Percentiles rank a stretch among this genome's conserved stretches.
These are phyloP conservation scores for Ophiognomonia clavigignenti-juglandacearum DNA, from an alignment of 2,329 filamentous ascomycete species.

Conservation along the genomic window DNA sequence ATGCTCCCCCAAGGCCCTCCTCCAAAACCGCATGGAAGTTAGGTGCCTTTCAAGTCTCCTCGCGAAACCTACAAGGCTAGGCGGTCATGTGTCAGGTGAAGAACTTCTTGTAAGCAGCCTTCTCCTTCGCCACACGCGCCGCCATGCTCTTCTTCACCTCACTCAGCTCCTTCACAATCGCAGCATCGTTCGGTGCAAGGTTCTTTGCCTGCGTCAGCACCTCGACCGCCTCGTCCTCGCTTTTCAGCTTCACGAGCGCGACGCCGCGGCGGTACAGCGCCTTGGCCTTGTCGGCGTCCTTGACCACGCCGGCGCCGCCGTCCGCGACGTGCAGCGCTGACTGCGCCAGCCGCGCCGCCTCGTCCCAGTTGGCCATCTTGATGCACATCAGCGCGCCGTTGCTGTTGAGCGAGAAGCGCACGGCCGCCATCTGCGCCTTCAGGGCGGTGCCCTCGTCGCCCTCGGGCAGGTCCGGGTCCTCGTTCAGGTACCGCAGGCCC, in stretches of 20 bases:
- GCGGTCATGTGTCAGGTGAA: conserved; percentile 49
- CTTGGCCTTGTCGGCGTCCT: conserved; percentile 80
- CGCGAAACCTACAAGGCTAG: no score
- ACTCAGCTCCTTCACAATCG: conserved; percentile 68
- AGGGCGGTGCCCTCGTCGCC: conserved; percentile 48
- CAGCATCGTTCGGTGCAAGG: conserved; percentile 70
- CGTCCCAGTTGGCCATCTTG: conserved; percentile 70
- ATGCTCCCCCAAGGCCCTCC: neutral
- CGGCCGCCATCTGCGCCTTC: conserved; percentile 60
- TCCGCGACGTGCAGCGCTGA: conserved; percentile 66
- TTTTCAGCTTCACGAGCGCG: conserved; percentile 71
- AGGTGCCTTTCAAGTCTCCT: no score
- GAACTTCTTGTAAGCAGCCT: conserved; percentile 88
- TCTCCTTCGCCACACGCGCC: conserved; percentile 78
- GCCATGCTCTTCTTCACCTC: conserved; percentile 72
- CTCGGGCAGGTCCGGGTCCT: conserved; percentile 67
- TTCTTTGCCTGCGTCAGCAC: conserved; percentile 72
- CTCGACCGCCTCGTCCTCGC: conserved; percentile 74
- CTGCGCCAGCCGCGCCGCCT: conserved; percentile 65
- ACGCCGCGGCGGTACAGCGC: conserved; percentile 78
- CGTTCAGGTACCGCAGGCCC: conserved; percentile 81
- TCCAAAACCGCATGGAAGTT: no score
- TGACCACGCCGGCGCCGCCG: conserved; percentile 39
- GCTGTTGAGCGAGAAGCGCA: conserved; percentile 82
- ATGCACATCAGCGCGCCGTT: conserved; percentile 83